These are phyloP conservation scores for Choiromyces venosus DNA, from an alignment of 495 filamentous ascomycete genomes.

Conservation along the genomic window DNA sequence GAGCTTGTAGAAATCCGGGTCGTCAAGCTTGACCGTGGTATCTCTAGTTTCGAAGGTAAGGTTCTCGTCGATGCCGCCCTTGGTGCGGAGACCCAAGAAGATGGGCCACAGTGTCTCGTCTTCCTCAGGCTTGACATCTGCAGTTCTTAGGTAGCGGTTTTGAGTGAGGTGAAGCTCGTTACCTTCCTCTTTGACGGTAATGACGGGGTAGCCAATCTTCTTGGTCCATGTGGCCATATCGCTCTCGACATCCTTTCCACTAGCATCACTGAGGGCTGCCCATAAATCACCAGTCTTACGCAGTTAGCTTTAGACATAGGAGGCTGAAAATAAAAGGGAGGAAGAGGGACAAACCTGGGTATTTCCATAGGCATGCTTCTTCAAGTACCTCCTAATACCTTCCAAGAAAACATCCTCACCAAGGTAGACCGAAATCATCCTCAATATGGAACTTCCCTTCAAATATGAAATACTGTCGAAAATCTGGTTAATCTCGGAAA, in stretches of 20 bases:
- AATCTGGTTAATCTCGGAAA: constrained; percentile 96
- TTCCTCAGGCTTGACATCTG: constrained; percentile 74
- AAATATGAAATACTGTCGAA: constrained; percentile 98
- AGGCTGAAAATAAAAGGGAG: background rate
- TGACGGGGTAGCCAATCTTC: constrained; percentile 68
- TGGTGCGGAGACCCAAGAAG: constrained; percentile 63
- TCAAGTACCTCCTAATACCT: constrained; percentile 84
- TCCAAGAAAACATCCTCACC: constrained; percentile 92
- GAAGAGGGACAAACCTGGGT: constrained; percentile 45
- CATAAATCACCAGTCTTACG: constrained; percentile 79
- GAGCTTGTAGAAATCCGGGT: constrained; percentile 68
- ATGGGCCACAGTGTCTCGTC: constrained; percentile 73
- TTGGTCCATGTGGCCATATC: constrained; percentile 77
- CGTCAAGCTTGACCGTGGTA: constrained; percentile 59
- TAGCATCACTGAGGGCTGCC: constrained; percentile 81
- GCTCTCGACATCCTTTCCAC: constrained; percentile 78
- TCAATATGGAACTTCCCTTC: constrained; percentile 90
- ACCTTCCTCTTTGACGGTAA: constrained; percentile 57
- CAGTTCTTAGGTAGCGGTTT: constrained; percentile 69
- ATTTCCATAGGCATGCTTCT: constrained; percentile 87
- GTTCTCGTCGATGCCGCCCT: constrained; percentile 58
- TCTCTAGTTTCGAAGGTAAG: constrained; percentile 67
- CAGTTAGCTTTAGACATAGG: constrained; percentile 14
- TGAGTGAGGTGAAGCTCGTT: constrained; percentile 64
- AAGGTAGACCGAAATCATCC: constrained; percentile 95